Conservation (phyloP, 495 filamentous ascomycete genomes). For the Xylaria nigripes region DNA sequence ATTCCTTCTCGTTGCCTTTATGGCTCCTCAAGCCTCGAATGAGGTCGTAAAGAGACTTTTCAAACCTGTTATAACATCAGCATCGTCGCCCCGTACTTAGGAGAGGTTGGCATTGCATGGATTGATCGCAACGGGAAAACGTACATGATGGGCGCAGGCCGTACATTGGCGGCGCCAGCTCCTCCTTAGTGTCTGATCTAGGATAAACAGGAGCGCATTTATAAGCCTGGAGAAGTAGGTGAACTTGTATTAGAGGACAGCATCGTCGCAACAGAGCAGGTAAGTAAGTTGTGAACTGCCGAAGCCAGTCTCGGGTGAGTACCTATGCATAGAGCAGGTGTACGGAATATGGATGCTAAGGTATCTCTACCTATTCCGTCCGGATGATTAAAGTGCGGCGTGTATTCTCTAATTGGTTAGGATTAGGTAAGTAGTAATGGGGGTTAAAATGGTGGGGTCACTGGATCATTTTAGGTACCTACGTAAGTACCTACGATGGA, state of each 20-base stretch:
- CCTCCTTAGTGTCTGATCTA: background rate
- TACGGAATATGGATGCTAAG: too few relatives aligned
- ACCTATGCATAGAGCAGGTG: too few relatives aligned
- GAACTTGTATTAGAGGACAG: background rate
- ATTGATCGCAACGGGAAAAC: conserved; percentile 1
- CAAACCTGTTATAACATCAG: conserved; percentile 62
- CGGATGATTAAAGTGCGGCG: too few relatives aligned
- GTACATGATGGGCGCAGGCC: conserved; percentile 19
- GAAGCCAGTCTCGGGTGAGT: too few relatives aligned
- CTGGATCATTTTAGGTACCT: too few relatives aligned
- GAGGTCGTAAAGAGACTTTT: conserved; percentile 98
- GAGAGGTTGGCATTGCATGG: background rate
- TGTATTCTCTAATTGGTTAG: too few relatives aligned
- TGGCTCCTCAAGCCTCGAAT: conserved; percentile 90
- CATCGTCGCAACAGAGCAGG: conserved; percentile 5
- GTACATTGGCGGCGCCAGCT: conserved; percentile 11
- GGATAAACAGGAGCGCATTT: conserved; percentile 1
- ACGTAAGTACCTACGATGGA: too few relatives aligned
- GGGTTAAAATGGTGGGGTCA: too few relatives aligned
- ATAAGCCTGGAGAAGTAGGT: conserved; percentile 5
- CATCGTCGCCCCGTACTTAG: background rate
- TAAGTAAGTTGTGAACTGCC: too few relatives aligned
- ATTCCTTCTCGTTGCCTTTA: conserved; percentile 87
- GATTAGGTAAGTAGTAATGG: too few relatives aligned
- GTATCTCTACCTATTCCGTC: too few relatives aligned